phyloP scores from a whole-genome alignment of 805 yeast species.

The Ogataea neopini region DNA sequence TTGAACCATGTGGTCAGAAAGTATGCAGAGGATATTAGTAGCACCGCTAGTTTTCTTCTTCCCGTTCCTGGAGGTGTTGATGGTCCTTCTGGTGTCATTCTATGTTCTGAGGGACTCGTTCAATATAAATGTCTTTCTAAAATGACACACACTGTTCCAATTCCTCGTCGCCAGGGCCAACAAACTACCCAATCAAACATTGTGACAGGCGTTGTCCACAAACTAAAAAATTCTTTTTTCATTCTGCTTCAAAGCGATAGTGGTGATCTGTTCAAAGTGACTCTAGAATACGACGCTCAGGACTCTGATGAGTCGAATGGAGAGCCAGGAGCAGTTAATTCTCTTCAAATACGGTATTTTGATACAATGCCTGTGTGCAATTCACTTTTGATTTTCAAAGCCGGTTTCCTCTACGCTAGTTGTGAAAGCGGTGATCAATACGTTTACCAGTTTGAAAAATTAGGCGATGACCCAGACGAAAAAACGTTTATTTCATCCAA shows the following conservation, averaged over 20 bases:
- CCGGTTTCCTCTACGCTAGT: slow-evolving; percentile 76
- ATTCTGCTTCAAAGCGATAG: slow-evolving; percentile 63
- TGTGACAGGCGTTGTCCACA: slow-evolving; percentile 63
- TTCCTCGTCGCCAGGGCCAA: slow-evolving; percentile 51
- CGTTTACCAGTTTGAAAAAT: slow-evolving; percentile 74
- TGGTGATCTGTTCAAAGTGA: slow-evolving; percentile 78
- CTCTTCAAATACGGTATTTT: slow-evolving; percentile 62
- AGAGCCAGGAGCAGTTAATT: slow-evolving; percentile 37
- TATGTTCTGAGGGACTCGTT: slow-evolving; percentile 59
- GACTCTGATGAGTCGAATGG: slow-evolving; percentile 41
- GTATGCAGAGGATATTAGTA: slow-evolving; percentile 41
- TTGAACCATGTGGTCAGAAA: slow-evolving; percentile 69
- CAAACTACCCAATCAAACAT: slow-evolving; percentile 37
- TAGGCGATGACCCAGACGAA: slow-evolving; percentile 57
- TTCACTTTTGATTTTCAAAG: slow-evolving; percentile 58
- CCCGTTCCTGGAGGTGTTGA: slow-evolving; percentile 72
- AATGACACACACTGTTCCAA: slow-evolving; percentile 42
- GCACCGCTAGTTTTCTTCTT: slow-evolving; percentile 53
- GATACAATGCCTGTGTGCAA: slow-evolving; percentile 69
- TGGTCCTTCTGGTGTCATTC: slow-evolving; percentile 68
- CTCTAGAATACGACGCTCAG: slow-evolving; percentile 44
- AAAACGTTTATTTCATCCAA: slow-evolving; percentile 35
- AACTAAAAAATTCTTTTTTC: slow-evolving; percentile 62
- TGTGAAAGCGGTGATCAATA: slow-evolving; percentile 61
- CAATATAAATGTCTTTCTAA: slow-evolving; percentile 48